Evolutionary conservation across 192 early-diverging fungal species (phyloP).

Genomic region (Jimgerdemannia flammicorona): DNA sequence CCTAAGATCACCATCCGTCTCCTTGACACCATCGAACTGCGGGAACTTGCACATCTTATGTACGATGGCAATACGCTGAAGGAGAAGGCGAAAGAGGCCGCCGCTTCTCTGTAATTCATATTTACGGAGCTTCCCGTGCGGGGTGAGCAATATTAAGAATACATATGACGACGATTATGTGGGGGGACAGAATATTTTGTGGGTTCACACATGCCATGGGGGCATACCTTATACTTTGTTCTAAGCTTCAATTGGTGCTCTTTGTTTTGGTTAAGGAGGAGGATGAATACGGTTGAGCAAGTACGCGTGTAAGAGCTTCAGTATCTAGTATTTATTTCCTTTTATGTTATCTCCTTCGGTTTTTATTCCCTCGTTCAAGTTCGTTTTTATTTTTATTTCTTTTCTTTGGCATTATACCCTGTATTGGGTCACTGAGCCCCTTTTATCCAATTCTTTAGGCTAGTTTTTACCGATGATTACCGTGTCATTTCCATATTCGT

Average conservation of each 20-base stretch:
- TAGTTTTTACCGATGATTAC: too few species aligned
- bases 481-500: too few species aligned
- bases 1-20: conserved; percentile 40
- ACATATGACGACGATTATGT: conserved; percentile 1
- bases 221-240: neutral
- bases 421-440: neutral
- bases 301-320: neutral
- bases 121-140: neutral
- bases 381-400: neutral
- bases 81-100: conserved; percentile 10
- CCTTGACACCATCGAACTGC: conserved; percentile 29
- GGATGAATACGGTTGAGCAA: neutral
- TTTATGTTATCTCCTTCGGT: neutral
- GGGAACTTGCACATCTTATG: conserved; percentile 31
- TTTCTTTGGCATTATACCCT: neutral
- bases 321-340: neutral
- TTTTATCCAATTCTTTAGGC: too few species aligned
- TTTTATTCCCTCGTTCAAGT: neutral
- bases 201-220: neutral
- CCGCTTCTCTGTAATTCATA: neutral
- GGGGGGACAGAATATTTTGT: neutral
- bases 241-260: neutral
- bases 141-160: neutral
- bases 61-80: conserved; percentile 27
- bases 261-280: neutral